Base-by-base conservation (phyloP, 345 rosid genomes). In the Tarenaya hassleriana region DNA sequence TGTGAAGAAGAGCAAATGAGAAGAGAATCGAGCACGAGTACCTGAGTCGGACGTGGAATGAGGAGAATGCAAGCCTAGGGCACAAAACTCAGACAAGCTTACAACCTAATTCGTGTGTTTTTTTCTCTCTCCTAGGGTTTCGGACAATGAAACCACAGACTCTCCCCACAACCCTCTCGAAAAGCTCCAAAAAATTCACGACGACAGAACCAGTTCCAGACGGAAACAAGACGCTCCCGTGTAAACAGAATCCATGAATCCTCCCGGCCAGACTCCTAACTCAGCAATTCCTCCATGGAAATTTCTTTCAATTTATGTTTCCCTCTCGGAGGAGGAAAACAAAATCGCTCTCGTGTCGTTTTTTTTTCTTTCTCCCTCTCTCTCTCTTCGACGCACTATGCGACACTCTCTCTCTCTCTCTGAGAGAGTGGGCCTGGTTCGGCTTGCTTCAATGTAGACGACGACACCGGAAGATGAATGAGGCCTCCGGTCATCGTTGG, bases 61-160 rank as follows among this genome's bases (percentile, higher is more conserved):
- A 50, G 38, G 52, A 56, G 75, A 69, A 73, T 71, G 56, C 70
- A 49, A 57, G 15, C 71, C 62, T 70, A 72, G 78, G 75, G 78
- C 77, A 61, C 52, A 63, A 21, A 52, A 34, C 35, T 10, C 17
- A 52, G 41, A 18, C 34, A 58, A 43, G 35, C 41, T 35, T 4
- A 47, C 29, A 50, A 60, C 32, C 50, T 48, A 50, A 52, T 31
- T 64, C 37, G 19, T 29, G 60, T 24, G 29, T 24, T 24, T 24
- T n/a, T 52, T 37, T 60, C 60, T 56, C 69, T 48, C 63, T 55
- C 71, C 71, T 78, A 76, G 78, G 80, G 84, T 74, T 71, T 68
- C 52, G 35, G 46, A 71, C 47, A 17, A 50, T 50, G 55, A 47
- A 49, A 10, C 42, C 10, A 8, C n/a, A 37, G 12, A 37, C 16